Conservation (phyloP, 2,329 filamentous ascomycete species). For the Cordyceps farinosa region DNA sequence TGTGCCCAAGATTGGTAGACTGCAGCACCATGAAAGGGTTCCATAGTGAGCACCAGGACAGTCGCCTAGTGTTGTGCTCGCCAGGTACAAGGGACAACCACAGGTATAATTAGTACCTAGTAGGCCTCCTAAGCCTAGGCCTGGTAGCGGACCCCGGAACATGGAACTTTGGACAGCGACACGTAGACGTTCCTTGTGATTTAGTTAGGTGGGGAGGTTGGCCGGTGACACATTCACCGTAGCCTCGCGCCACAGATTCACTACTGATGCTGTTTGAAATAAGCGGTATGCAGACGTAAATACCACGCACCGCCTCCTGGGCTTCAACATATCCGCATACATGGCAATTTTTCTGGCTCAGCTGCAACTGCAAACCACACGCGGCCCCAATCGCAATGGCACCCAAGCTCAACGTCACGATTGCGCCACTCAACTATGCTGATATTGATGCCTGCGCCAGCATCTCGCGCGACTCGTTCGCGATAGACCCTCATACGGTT, state of each 20-base stretch:
- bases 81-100: too few relatives aligned
- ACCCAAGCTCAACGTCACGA: slow-evolving; percentile 12
- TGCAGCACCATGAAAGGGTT: too few relatives aligned
- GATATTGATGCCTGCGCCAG: slow-evolving; percentile 17
- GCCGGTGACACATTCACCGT: slow-evolving; percentile 1
- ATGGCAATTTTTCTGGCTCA: neutral
- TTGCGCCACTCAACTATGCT: slow-evolving; percentile 17
- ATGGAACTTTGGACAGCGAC: too few relatives aligned
- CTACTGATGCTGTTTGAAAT: neutral
- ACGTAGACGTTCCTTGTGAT: too few relatives aligned
- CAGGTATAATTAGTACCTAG: too few relatives aligned
- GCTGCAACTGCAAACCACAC: neutral
- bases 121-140: too few relatives aligned
- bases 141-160: too few relatives aligned
- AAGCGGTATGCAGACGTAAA: neutral
- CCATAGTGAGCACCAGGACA: too few relatives aligned
- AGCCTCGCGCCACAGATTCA: neutral
- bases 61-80: too few relatives aligned
- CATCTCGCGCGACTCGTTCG: slow-evolving; percentile 14
- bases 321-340: neutral
- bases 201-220: neutral
- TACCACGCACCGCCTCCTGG: too few relatives aligned
- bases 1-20: too few relatives aligned
- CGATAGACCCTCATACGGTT: slow-evolving; percentile 18
- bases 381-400: neutral